These are phyloP conservation scores for Pulveroboletus sp. DNA, from an alignment of 768 basidiomycete genomes.

Conservation along the genomic window DNA sequence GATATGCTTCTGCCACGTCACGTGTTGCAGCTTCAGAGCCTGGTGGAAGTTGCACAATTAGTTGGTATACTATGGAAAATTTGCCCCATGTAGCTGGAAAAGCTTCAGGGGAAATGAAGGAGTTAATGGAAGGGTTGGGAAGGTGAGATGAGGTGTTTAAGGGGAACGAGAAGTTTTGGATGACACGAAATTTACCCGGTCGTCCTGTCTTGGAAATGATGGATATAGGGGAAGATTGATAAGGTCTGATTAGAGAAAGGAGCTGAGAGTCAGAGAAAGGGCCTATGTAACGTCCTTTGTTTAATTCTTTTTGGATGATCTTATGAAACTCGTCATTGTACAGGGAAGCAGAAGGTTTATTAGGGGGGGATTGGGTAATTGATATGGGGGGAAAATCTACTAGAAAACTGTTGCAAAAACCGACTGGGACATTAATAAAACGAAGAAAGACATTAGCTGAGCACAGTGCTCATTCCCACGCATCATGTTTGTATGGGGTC, in stretches of 20 bases:
- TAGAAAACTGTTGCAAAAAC: too few relatives aligned
- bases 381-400: too few relatives aligned
- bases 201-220: background rate
- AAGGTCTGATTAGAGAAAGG: background rate
- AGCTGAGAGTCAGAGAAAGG: too few relatives aligned
- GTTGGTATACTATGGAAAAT: background rate
- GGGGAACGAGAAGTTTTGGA: background rate
- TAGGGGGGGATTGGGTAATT: too few relatives aligned
- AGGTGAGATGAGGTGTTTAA: background rate
- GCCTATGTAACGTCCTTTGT: too few relatives aligned
- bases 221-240: background rate
- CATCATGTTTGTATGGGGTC: background rate
- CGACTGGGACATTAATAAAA: too few relatives aligned
- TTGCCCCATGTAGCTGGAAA: background rate
- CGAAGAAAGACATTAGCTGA: too few relatives aligned
- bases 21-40: background rate
- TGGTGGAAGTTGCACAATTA: background rate
- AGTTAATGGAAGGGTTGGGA: background rate
- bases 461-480: background rate
- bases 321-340: too few relatives aligned
- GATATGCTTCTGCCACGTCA: background rate
- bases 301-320: too few relatives aligned
- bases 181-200: background rate
- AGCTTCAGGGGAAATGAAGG: background rate
- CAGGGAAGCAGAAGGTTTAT: too few relatives aligned